phyloP scores from a whole-genome alignment of 176 grass and related monocot species.

The Aegilops tauschii region DNA sequence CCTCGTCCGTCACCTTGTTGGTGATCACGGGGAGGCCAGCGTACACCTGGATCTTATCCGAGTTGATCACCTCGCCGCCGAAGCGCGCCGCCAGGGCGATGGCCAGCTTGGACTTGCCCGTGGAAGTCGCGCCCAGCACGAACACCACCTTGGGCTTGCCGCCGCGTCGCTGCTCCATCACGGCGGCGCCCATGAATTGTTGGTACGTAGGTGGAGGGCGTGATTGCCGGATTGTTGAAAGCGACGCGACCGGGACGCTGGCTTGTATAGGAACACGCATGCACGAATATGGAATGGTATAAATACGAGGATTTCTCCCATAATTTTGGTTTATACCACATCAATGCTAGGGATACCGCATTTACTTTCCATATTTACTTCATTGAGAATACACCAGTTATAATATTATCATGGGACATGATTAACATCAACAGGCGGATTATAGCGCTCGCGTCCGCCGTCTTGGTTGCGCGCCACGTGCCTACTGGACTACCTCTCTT shows the following conservation, averaged over 20 bases:
- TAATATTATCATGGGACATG: too few relatives aligned
- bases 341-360: too few relatives aligned
- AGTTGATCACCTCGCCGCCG: constrained; percentile 54
- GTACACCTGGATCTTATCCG: constrained; percentile 45
- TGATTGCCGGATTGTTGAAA: neutral
- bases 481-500: too few relatives aligned
- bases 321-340: neutral
- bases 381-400: too few relatives aligned
- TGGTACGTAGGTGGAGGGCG: neutral
- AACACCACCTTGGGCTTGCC: constrained; percentile 60
- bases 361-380: too few relatives aligned
- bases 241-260: too few relatives aligned
- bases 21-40: constrained; percentile 32
- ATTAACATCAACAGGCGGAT: too few relatives aligned
- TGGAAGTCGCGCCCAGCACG: constrained; percentile 67
- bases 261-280: neutral
- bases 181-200: neutral
- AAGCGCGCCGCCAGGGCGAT: constrained; percentile 49
- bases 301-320: neutral
- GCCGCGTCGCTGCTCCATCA: neutral
- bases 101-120: constrained; percentile 75
- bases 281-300: neutral
- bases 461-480: too few relatives aligned
- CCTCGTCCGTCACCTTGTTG: constrained; percentile 44
- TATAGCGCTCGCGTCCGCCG: too few relatives aligned